Conservation (phyloP, 345 rosid species). For the Bruguiera parviflora region DNA sequence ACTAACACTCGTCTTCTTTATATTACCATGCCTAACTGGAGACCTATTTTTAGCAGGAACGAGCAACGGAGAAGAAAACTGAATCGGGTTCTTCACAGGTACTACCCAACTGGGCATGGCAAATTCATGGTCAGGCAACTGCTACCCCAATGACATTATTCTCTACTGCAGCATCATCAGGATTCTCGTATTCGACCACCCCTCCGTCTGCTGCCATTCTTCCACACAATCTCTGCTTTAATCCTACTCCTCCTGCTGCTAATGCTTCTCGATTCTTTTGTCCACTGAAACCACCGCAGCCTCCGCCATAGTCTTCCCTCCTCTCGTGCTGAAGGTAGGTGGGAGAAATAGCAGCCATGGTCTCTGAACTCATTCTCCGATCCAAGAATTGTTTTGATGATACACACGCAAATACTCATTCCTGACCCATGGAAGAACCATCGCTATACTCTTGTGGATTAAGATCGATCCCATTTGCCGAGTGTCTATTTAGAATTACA, state of each 20-base stretch:
- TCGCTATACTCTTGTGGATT: neutral
- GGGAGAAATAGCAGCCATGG: neutral
- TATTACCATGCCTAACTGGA: neutral
- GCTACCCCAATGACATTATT: constrained; percentile 47
- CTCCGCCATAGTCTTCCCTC: constrained; percentile 38
- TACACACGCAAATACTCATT: neutral
- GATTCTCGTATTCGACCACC: constrained; percentile 80
- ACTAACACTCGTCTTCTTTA: neutral
- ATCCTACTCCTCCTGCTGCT: constrained; percentile 29
- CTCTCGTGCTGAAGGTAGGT: constrained; percentile 2
- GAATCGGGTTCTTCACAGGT: constrained; percentile 43
- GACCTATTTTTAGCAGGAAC: constrained; percentile 44
- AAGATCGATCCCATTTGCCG: constrained; percentile 1
- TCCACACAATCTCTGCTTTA: constrained; percentile 42
- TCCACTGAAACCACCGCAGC: constrained; percentile 44
- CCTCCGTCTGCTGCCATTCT: constrained; percentile 51
- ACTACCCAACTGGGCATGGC: constrained; percentile 64
- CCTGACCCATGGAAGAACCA: neutral
- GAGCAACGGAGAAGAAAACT: constrained; percentile 39
- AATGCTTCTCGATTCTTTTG: constrained; percentile 29
- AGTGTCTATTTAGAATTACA: neutral
- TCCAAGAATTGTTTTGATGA: constrained; percentile 8
- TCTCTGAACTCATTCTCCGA: constrained; percentile 13
- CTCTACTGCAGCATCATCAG: constrained; percentile 99
- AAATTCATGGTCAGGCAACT: constrained; percentile 55